Base-by-base conservation (phyloP, 805 yeast species). In the Ogataea angusta region DNA sequence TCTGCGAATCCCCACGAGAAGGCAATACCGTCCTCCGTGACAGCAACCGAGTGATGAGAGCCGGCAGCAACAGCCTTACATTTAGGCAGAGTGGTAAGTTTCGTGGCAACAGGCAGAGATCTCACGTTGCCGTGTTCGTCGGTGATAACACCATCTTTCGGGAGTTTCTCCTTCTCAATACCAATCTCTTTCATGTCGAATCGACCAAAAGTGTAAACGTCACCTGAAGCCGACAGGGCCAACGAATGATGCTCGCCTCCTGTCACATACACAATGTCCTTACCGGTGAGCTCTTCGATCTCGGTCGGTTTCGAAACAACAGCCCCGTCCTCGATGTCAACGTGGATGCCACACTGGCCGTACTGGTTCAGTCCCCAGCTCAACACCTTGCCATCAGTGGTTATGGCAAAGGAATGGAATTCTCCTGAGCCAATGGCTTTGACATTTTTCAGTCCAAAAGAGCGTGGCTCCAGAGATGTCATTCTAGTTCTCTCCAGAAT, bases 1-100 rank as follows among this genome's bases (percentile, higher is more conserved):
- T 91, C 98, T 32, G 95, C 97, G 60, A 90, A 93, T 1, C 99
- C 99, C 99, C 99, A 93, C 1, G 97, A 78, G 67, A 80, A 93
- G 2, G 80, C 85, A 37, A 85, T 68, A 10, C 99, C 99, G 53
- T 86, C 88, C 16, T 71, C 75, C 3, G 95, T 78, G 5, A 90
- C 73, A 1, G 96, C 97, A 40, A 93, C 66, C 2, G 95, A 84
- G 60, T 93, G 99, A 55, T 93, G 98, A 1, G 95, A 82, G 2
- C 99, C 99, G 26, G 83, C 78, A 6, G 95, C 83, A 31, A 91
- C 70, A 19, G 63, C 58, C 51, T 73, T 76, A 55, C 78, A 65
- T 45, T 70, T 70, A 34, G 89, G 87, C 30, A 79, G 69, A 25
- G 72, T 70, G 15, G 65, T 57, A 35, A 91, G 63, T 52, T 75